These are phyloP conservation scores for Yarrowia divulgata DNA, from an alignment of 805 yeast genomes.

Conservation along the genomic window DNA sequence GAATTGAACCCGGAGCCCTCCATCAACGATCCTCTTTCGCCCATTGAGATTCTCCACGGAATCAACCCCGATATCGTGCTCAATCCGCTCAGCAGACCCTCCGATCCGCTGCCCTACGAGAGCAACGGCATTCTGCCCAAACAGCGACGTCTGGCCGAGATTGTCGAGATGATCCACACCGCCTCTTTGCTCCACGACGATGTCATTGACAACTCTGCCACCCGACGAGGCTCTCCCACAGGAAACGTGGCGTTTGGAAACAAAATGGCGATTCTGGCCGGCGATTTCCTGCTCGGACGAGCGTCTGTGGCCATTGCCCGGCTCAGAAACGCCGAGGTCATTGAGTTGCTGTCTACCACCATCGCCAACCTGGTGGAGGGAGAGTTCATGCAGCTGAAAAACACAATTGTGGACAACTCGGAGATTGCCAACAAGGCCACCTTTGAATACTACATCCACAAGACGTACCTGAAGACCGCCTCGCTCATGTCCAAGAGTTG, in stretches of 20 bases:
- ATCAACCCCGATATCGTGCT: constrained; percentile 80
- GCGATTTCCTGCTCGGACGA: constrained; percentile 92
- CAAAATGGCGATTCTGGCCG: constrained; percentile 97
- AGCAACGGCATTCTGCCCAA: constrained; percentile 87
- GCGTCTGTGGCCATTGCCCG: constrained; percentile 96
- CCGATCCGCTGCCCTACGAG: constrained; percentile 70
- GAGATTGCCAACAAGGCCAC: constrained; percentile 65
- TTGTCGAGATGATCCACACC: constrained; percentile 98
- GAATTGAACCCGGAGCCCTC: constrained; percentile 47
- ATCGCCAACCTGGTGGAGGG: constrained; percentile 98
- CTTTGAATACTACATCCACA: constrained; percentile 92
- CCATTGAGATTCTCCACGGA: constrained; percentile 84
- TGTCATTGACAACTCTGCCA: constrained; percentile 86
- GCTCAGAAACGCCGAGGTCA: constrained; percentile 94
- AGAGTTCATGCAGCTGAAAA: constrained; percentile 97
- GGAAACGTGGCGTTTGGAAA: constrained; percentile 95
- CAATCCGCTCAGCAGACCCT: constrained; percentile 84
- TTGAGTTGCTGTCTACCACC: constrained; percentile 91
- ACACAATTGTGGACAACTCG: constrained; percentile 70
- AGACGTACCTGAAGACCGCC: constrained; percentile 94
- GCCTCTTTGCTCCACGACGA: constrained; percentile 96
- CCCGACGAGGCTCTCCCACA: constrained; percentile 87
- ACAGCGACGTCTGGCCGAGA: constrained; percentile 94
- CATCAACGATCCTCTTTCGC: constrained; percentile 64
- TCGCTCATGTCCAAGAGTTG: constrained; percentile 92